Conservation (phyloP, 2,329 filamentous ascomycete species). For the Cyphellophora europaea region DNA sequence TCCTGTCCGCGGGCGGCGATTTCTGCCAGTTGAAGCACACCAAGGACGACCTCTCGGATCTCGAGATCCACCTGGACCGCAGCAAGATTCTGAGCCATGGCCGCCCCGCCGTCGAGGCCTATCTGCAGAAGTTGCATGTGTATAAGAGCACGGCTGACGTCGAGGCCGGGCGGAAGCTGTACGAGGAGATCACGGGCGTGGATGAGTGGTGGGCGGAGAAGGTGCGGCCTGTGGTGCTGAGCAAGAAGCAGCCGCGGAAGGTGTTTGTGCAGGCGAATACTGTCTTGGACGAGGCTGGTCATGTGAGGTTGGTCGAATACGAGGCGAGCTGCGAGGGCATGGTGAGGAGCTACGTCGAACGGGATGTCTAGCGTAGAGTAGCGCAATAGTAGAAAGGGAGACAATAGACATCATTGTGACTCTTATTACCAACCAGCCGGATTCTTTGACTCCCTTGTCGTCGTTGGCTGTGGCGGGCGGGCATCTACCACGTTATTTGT, state of each 20-base stretch:
- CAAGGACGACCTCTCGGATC: conserved; percentile 66
- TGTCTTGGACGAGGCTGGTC: conserved; percentile 57
- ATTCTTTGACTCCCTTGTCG: no score
- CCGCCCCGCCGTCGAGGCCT: conserved; percentile 71
- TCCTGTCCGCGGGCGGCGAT: conserved; percentile 74
- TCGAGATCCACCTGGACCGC: conserved; percentile 75
- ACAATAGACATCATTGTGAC: no score
- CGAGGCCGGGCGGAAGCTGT: conserved; percentile 66
- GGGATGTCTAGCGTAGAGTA: no score
- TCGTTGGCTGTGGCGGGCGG: no score
- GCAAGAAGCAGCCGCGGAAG: conserved; percentile 51
- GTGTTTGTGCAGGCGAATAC: conserved; percentile 94
- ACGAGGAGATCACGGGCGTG: conserved; percentile 73
- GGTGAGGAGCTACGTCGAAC: conserved; percentile 70
- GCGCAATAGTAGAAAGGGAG: no score
- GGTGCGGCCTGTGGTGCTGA: conserved; percentile 57
- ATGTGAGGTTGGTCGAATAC: conserved; percentile 75
- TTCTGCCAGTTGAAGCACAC: conserved; percentile 75
- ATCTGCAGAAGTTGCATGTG: conserved; percentile 83
- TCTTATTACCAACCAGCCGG: no score
- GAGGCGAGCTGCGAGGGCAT: conserved; percentile 71
- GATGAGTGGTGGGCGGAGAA: conserved; percentile 76
- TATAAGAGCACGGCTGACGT: conserved; percentile 88
- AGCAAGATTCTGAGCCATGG: conserved; percentile 78
- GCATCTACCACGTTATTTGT: no score